A percentile compares a stretch with the other conserved stretches of the same genome.
These are phyloP conservation scores for Acidiella bohemica DNA, from an alignment of 495 filamentous ascomycete species.

Conservation along the genomic window DNA sequence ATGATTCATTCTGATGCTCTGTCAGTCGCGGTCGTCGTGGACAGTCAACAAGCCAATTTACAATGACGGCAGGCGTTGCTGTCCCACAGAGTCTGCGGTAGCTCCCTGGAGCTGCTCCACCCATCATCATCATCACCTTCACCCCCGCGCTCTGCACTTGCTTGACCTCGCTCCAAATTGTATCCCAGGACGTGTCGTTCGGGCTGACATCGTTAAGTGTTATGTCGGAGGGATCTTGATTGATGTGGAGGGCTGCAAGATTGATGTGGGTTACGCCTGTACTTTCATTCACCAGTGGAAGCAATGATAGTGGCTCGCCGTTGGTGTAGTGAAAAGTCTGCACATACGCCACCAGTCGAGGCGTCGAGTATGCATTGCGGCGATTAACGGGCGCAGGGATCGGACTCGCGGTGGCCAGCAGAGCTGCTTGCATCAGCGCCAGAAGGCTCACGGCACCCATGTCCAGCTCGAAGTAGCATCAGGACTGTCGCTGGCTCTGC, in stretches of 20 bases:
- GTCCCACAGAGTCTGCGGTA: constrained; percentile 29
- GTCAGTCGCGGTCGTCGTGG: too few relatives aligned
- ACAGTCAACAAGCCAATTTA: too few relatives aligned
- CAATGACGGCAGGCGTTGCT: neutral
- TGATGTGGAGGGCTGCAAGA: constrained; percentile 68
- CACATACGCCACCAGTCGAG: constrained; percentile 27
- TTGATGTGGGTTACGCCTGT: constrained; percentile 57
- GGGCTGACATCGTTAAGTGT: constrained; percentile 66
- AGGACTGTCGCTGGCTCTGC: too few relatives aligned
- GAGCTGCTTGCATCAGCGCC: too few relatives aligned
- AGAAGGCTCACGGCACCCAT: too few relatives aligned
- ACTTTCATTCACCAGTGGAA: constrained; percentile 49
- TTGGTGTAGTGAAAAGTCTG: constrained; percentile 25
- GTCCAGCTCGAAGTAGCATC: too few relatives aligned
- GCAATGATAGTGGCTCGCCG: constrained; percentile 50
- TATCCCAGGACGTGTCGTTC: constrained; percentile 39
- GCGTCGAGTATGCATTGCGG: neutral
- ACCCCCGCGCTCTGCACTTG: constrained; percentile 50
- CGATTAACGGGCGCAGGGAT: too few relatives aligned
- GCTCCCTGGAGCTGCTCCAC: constrained; percentile 60
- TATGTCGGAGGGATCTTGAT: constrained; percentile 43
- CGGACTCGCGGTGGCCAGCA: too few relatives aligned
- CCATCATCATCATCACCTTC: constrained; percentile 68
- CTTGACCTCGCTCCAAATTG: constrained; percentile 59
- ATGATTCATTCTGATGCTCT: constrained; percentile 19